Conservation (phyloP, 1,284 basidiomycete species). For the Sphagnurus paluster region DNA sequence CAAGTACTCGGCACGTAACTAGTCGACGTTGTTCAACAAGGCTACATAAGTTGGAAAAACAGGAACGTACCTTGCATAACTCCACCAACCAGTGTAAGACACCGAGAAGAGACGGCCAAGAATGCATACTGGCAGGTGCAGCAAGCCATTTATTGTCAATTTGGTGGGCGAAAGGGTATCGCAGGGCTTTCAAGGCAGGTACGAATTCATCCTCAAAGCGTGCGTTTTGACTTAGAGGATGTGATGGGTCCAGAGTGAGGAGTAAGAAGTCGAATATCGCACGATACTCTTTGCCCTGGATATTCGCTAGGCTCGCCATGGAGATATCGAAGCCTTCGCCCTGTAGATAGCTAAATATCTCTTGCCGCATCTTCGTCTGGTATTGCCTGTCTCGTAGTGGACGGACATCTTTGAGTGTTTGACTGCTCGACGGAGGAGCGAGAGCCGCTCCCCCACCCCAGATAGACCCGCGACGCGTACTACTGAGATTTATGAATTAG, state of each 20-base stretch:
- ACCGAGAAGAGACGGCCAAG: conserved; percentile 81
- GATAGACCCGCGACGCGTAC: conserved; percentile 65
- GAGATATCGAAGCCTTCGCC: conserved; percentile 64
- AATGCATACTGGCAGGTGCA: conserved; percentile 81
- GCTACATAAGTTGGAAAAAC: neutral
- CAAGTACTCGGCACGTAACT: conserved; percentile 54
- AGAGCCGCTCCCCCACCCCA: conserved; percentile 53
- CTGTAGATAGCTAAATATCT: conserved; percentile 70
- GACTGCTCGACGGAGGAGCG: conserved; percentile 47
- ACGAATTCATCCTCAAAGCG: conserved; percentile 84
- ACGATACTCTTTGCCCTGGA: conserved; percentile 82
- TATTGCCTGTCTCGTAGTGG: conserved; percentile 73
- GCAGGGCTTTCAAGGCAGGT: conserved; percentile 67
- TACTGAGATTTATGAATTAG: conserved; percentile 33
- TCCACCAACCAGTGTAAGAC: conserved; percentile 88
- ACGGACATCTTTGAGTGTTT: conserved; percentile 66
- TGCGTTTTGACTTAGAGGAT: conserved; percentile 52
- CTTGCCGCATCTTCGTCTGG: conserved; percentile 73
- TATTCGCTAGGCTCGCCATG: conserved; percentile 65
- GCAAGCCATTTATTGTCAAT: conserved; percentile 83
- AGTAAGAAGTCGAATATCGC: conserved; percentile 78
- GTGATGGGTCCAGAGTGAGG: conserved; percentile 68
- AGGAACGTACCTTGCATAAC: conserved; percentile 64
- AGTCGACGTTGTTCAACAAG: neutral
- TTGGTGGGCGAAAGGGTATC: conserved; percentile 74